phyloP scores from a whole-genome alignment of 2,329 filamentous ascomycete genomes.

The Periconia sp. region DNA sequence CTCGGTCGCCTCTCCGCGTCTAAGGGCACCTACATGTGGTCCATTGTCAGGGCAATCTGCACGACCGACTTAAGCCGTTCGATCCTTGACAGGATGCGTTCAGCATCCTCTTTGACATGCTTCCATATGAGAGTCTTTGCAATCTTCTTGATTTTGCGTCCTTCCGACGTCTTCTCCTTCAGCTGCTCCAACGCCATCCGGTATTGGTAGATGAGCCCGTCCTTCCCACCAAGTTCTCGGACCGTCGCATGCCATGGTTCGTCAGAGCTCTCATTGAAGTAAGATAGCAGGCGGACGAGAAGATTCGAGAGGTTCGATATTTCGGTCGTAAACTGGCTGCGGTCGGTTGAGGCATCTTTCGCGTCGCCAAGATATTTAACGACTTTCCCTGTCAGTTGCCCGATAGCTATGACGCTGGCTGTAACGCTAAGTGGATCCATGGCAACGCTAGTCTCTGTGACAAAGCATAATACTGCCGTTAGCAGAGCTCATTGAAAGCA shows the following conservation, averaged over 20 bases:
- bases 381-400: slow-evolving; percentile 14
- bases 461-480: neutral
- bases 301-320: slow-evolving; percentile 22
- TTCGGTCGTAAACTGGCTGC: slow-evolving; percentile 17
- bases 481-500: neutral
- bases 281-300: slow-evolving; percentile 22
- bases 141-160: slow-evolving; percentile 3
- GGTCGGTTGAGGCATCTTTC: slow-evolving; percentile 27
- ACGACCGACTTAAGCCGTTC: slow-evolving; percentile 6
- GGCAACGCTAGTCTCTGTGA: neutral
- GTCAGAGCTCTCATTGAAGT: slow-evolving; percentile 17
- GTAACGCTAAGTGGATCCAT: slow-evolving; percentile 14
- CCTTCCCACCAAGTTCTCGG: slow-evolving; percentile 3
- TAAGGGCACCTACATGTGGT: slow-evolving; percentile 6
- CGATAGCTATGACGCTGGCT: slow-evolving; percentile 9
- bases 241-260: slow-evolving; percentile 22
- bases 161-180: slow-evolving; percentile 5
- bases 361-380: slow-evolving; percentile 23
- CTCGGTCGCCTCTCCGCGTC: neutral
- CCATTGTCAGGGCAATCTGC: slow-evolving; percentile 7
- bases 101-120: slow-evolving; percentile 4
- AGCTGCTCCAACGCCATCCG: slow-evolving; percentile 19
- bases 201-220: slow-evolving; percentile 26
- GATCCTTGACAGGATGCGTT: slow-evolving; percentile 4
- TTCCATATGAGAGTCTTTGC: slow-evolving; percentile 1